A percentile compares a stretch with the other conserved stretches of the same genome.
Conservation (phyloP, 2,329 filamentous ascomycete genomes). For the Clarireedia monteithiana region DNA sequence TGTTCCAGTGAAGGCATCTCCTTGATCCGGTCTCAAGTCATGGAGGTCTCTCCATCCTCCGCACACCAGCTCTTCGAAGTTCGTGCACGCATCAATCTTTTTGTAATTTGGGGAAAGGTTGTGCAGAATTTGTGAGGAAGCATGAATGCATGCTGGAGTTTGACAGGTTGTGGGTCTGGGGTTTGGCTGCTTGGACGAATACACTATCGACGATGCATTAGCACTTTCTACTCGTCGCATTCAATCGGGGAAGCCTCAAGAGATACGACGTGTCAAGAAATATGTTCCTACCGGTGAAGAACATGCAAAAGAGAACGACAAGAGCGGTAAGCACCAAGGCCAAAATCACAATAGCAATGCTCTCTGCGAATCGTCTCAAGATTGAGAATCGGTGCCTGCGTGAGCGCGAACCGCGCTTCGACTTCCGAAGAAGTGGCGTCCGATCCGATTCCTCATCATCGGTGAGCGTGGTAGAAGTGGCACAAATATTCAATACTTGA, state of each 20-base stretch:
- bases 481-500: neutral
- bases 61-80: conserved; percentile 62
- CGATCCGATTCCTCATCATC: conserved; percentile 13
- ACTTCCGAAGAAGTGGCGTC: conserved; percentile 18
- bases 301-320: conserved; percentile 22
- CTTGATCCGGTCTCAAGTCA: conserved; percentile 57
- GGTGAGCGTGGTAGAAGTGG: neutral
- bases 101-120: conserved; percentile 55
- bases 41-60: conserved; percentile 58
- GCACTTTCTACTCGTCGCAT: neutral
- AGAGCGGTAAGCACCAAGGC: conserved; percentile 17
- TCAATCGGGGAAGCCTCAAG: neutral
- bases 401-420: conserved; percentile 3
- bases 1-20: conserved; percentile 50
- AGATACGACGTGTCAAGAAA: neutral
- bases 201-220: conserved; percentile 8
- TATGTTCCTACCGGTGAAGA: conserved; percentile 10
- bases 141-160: conserved; percentile 54
- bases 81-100: conserved; percentile 57
- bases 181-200: conserved; percentile 10
- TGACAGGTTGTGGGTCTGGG: conserved; percentile 36
- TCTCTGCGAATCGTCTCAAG: conserved; percentile 15
- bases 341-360: conserved; percentile 22
- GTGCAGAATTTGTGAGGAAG: conserved; percentile 53
- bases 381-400: neutral